phyloP scores from a whole-genome alignment of 192 early-diverging fungal genomes.

The Coemansia sp. region DNA sequence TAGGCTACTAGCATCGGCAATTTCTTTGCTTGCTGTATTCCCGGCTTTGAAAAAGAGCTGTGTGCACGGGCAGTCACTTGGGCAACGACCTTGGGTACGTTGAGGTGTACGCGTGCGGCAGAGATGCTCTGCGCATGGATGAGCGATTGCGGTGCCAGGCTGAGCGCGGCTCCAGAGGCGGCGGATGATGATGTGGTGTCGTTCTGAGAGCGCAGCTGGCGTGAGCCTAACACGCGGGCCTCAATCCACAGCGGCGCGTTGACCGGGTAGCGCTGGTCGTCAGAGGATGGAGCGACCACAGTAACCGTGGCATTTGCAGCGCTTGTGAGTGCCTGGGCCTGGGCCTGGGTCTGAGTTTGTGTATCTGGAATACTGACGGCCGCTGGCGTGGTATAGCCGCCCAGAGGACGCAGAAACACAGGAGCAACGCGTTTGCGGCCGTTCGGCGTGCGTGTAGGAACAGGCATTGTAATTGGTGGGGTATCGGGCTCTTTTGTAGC shows the following conservation, averaged over 20 bases:
- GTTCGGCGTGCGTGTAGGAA: conserved; percentile 58
- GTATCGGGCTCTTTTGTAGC: background rate
- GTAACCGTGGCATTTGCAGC: background rate
- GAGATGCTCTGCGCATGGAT: conserved; percentile 37
- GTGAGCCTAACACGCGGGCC: conserved; percentile 25
- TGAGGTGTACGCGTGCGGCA: conserved; percentile 29
- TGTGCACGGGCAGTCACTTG: too few species aligned
- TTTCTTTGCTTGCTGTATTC: background rate
- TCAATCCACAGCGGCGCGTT: conserved; percentile 42
- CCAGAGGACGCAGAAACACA: conserved; percentile 50
- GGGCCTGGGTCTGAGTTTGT: too few species aligned
- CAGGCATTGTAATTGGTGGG: conserved; percentile 56
- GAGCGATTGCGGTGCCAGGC: conserved; percentile 35
- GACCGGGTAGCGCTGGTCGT: background rate
- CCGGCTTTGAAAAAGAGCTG: background rate
- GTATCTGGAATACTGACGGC: too few species aligned
- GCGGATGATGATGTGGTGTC: background rate
- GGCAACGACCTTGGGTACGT: conserved; percentile 26
- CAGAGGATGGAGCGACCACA: background rate
- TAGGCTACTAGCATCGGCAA: background rate
- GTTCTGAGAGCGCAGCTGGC: background rate
- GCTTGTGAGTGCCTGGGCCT: background rate
- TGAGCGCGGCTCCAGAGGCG: background rate
- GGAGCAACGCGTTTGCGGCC: conserved; percentile 87
- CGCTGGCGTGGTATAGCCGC: conserved; percentile 3